A percentile compares a stretch with the other conserved stretches of the same genome.
Evolutionary conservation across 2,329 filamentous ascomycete species (phyloP).

Genomic region (Fusarium camptoceras): DNA sequence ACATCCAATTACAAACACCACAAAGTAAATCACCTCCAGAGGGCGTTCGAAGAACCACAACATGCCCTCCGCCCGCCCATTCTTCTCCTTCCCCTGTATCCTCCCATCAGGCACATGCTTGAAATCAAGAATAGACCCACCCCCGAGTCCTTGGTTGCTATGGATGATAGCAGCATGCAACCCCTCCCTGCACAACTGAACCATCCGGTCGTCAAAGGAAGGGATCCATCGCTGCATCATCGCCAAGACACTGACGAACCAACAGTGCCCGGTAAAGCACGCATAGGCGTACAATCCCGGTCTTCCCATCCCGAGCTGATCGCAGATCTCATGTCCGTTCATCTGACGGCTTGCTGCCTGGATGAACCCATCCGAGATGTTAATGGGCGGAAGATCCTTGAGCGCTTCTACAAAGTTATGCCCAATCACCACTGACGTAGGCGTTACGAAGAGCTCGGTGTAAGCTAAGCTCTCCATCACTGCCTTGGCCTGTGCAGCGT

Average conservation of each 20-base stretch:
- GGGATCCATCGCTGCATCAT: conserved; percentile 44
- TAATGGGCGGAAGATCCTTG: conserved; percentile 52
- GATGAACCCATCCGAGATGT: conserved; percentile 47
- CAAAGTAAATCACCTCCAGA: conserved; percentile 44
- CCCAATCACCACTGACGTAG: conserved; percentile 51
- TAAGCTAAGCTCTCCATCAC: conserved; percentile 51
- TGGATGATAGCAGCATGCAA: conserved; percentile 48
- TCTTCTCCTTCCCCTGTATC: conserved; percentile 42
- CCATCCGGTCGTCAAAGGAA: conserved; percentile 42
- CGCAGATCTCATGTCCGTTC: conserved; percentile 54
- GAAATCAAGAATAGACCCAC: conserved; percentile 50
- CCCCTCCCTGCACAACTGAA: conserved; percentile 40
- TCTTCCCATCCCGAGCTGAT: conserved; percentile 50
- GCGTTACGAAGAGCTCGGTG: conserved; percentile 51
- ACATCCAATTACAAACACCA: conserved; percentile 38
- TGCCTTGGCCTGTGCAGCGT: conserved; percentile 44
- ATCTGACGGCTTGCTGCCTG: conserved; percentile 50
- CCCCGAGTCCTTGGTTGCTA: conserved; percentile 43
- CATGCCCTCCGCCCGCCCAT: conserved; percentile 9
- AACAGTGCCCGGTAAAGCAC: conserved; percentile 50
- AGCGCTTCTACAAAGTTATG: conserved; percentile 55
- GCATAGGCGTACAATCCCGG: conserved; percentile 47
- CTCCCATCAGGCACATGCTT: conserved; percentile 48
- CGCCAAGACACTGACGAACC: conserved; percentile 47
- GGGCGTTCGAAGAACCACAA: conserved; percentile 39